A percentile compares a stretch with the other conserved stretches of the same genome.
phyloP scores from a whole-genome alignment of 73 alveolate species.

The Stentor roeselii region DNA sequence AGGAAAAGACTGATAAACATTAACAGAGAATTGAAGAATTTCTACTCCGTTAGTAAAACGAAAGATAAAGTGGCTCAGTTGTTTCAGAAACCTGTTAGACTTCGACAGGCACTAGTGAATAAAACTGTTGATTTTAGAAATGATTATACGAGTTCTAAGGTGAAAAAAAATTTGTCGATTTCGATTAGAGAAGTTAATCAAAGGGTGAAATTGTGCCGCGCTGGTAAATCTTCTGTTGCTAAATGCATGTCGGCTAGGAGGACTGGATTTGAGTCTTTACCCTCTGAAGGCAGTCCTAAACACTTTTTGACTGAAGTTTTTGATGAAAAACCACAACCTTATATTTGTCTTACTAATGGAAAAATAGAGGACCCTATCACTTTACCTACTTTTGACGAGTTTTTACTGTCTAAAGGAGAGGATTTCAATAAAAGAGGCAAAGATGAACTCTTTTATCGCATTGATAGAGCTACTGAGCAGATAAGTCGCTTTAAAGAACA shows the following conservation, averaged over 20 bases:
- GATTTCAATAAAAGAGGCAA: background rate
- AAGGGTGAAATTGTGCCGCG: background rate
- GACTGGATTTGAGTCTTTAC: no score
- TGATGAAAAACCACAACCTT: conserved; percentile 6
- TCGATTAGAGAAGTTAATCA: background rate
- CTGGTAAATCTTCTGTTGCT: no score
- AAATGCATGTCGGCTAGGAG: no score
- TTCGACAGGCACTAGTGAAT: background rate
- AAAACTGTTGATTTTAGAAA: no score
- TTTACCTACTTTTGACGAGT: background rate
- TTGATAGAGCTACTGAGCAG: background rate
- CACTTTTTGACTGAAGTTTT: no score
- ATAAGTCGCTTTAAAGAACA: background rate
- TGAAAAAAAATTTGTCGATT: background rate
- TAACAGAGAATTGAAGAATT: background rate
- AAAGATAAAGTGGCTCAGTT: background rate
- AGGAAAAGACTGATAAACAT: background rate
- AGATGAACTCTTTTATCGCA: background rate
- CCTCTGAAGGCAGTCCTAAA: no score
- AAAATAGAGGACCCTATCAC: background rate
- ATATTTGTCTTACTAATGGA: background rate
- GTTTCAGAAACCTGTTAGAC: background rate
- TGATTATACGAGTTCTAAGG: no score
- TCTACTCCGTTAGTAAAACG: background rate
- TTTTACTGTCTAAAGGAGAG: background rate